These are phyloP conservation scores for Colletotrichum viniferum DNA, from an alignment of 2,329 filamentous ascomycete species.

Conservation along the genomic window DNA sequence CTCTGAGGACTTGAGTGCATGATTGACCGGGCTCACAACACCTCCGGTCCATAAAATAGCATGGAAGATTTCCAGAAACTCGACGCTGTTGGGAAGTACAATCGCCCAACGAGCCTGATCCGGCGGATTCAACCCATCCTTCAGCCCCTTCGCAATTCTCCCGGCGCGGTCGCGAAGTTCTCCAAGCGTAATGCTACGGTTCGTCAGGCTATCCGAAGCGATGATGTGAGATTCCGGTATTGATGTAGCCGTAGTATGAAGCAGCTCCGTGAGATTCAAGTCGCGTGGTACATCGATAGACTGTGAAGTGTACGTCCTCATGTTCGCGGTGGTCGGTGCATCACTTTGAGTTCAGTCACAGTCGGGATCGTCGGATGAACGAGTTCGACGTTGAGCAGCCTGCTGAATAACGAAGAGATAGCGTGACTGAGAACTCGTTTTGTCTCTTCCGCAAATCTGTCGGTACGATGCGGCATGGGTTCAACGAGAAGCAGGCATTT, in stretches of 20 bases:
- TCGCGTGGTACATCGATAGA: constrained; percentile 39
- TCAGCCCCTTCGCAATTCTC: constrained; percentile 42
- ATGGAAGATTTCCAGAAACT: constrained; percentile 47
- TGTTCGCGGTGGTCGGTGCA: constrained; percentile 18
- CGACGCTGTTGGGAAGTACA: constrained; percentile 49
- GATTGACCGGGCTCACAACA: constrained; percentile 42
- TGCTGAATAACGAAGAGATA: neutral
- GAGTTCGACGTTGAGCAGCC: neutral
- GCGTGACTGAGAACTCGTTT: neutral
- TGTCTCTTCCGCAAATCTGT: neutral
- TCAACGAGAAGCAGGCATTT: neutral
- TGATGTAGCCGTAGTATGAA: constrained; percentile 38
- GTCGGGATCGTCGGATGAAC: neutral
- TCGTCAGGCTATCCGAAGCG: constrained; percentile 45
- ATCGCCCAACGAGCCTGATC: constrained; percentile 45
- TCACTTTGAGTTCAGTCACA: neutral
- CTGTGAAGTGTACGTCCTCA: constrained; percentile 37
- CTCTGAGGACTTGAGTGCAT: constrained; percentile 40
- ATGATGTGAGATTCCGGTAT: constrained; percentile 47
- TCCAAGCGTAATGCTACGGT: constrained; percentile 49
- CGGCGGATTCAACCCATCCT: constrained; percentile 31
- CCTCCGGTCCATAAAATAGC: constrained; percentile 45
- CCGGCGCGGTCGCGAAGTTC: constrained; percentile 44
- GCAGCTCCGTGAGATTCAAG: constrained; percentile 47
- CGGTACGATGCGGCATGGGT: neutral